Percentiles rank a stretch among this genome's conserved stretches.
These are phyloP conservation scores for Oryza officinalis DNA, from an alignment of 176 grass and related monocot species.

Conservation along the genomic window DNA sequence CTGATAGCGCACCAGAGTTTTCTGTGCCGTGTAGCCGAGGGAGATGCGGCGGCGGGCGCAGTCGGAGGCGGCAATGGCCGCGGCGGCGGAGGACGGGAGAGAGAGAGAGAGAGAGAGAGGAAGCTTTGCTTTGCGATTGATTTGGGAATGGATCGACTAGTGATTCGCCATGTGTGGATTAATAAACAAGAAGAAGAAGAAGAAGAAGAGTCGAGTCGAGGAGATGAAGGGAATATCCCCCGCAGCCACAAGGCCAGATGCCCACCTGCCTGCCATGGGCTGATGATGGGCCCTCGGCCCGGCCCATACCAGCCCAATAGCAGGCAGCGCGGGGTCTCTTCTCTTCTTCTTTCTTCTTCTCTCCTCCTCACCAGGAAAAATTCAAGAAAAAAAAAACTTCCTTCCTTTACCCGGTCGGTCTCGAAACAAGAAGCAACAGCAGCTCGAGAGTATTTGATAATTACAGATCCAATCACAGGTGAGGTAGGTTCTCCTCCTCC, in stretches of 20 bases:
- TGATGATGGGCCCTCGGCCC: not conserved
- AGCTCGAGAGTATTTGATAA: no score
- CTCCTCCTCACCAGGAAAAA: no score
- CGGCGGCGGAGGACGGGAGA: no score
- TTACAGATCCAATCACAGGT: not conserved
- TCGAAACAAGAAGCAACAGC: not conserved
- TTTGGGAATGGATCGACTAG: not conserved
- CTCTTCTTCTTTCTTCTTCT: no score
- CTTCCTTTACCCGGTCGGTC: no score
- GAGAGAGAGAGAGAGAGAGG: no score
- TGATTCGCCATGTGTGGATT: no score
- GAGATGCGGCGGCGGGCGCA: not conserved
- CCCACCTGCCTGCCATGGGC: no score
- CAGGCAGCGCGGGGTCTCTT: no score
- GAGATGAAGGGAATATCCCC: not conserved
- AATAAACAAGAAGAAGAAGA: not conserved
- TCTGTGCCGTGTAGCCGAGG: not conserved
- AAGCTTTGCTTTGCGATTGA: not conserved
- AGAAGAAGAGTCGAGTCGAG: no score
- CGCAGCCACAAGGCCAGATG: not conserved
- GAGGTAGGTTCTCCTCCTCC: no score
- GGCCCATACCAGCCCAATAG: not conserved
- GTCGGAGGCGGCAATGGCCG: not conserved
- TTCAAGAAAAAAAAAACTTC: no score
- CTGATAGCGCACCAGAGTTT: not conserved